Percentiles rank a stretch among this genome's conserved stretches.
Conservation (phyloP, 192 early-diverging fungal species). For the Umbelopsis sp. region DNA sequence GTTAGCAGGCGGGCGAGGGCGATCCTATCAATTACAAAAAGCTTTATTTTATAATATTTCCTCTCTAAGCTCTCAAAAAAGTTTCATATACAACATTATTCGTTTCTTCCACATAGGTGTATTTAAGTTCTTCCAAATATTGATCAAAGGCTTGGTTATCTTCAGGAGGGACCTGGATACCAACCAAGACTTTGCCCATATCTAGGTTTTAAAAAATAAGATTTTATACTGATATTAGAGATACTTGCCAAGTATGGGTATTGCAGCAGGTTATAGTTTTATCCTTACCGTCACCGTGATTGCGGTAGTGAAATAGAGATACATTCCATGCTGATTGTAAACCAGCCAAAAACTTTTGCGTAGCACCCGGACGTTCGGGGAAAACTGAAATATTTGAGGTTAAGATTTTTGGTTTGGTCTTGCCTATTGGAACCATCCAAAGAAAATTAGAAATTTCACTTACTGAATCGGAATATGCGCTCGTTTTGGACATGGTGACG, state of each 20-base stretch:
- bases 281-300: slow-evolving; percentile 79
- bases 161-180: slow-evolving; percentile 85
- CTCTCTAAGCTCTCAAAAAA: slow-evolving; percentile 58
- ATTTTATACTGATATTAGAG: neutral
- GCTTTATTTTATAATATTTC: no score
- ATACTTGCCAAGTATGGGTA: neutral
- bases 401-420: neutral
- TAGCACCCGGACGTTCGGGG: slow-evolving; percentile 92
- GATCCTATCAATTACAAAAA: no score
- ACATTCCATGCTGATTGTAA: slow-evolving; percentile 75
- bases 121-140: slow-evolving; percentile 83
- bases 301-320: slow-evolving; percentile 95
- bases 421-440: neutral
- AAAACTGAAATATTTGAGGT: slow-evolving; percentile 60
- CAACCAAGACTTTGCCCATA: slow-evolving; percentile 90
- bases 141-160: slow-evolving; percentile 65
- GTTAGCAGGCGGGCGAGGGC: no score
- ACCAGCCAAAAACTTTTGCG: slow-evolving; percentile 81
- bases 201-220: slow-evolving; percentile 51
- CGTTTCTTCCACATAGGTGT: slow-evolving; percentile 92
- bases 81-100: slow-evolving; percentile 87
- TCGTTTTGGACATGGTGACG: slow-evolving; percentile 79
- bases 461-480: slow-evolving; percentile 84
- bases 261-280: neutral
- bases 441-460: neutral